These are phyloP conservation scores for Debaryomyces subglobosus DNA, from an alignment of 1,139 yeast genomes.

Conservation along the genomic window DNA sequence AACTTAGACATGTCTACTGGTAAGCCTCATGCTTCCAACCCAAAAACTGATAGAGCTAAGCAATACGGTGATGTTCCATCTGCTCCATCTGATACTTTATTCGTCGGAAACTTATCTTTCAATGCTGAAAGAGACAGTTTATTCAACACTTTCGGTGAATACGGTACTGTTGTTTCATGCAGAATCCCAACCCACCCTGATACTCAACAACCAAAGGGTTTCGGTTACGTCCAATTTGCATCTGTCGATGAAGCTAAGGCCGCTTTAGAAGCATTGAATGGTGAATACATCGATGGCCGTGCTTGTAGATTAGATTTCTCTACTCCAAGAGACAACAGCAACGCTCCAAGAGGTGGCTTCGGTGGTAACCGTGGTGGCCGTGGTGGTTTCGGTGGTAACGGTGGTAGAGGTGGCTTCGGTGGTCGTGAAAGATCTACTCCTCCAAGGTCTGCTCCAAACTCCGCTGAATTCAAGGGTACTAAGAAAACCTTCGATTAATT, in stretches of 20 bases:
- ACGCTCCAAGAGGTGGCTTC: conserved; percentile 35
- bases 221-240: conserved; percentile 93
- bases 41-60: conserved; percentile 75
- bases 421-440: conserved; percentile 52
- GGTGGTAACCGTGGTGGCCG: conserved; percentile 47
- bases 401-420: conserved; percentile 42
- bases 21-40: conserved; percentile 63
- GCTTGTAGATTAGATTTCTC: conserved; percentile 94
- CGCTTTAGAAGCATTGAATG: conserved; percentile 86
- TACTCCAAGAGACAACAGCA: conserved; percentile 73
- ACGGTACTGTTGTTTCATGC: conserved; percentile 83
- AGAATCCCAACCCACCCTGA: conserved; percentile 98
- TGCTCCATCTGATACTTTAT: conserved; percentile 91
- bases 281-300: conserved; percentile 88
- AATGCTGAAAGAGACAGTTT: conserved; percentile 79
- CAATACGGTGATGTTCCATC: conserved; percentile 89
- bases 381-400: conserved; percentile 36
- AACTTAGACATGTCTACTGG: conserved; percentile 91
- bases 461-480: conserved; percentile 69
- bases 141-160: conserved; percentile 69
- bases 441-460: conserved; percentile 61
- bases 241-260: conserved; percentile 87
- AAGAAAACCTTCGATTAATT: conserved; percentile 76
- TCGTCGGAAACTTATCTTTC: conserved; percentile 94
- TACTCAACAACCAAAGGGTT: conserved; percentile 98